Conservation (phyloP, 331 rosid genomes). For the Acacia concinna region DNA sequence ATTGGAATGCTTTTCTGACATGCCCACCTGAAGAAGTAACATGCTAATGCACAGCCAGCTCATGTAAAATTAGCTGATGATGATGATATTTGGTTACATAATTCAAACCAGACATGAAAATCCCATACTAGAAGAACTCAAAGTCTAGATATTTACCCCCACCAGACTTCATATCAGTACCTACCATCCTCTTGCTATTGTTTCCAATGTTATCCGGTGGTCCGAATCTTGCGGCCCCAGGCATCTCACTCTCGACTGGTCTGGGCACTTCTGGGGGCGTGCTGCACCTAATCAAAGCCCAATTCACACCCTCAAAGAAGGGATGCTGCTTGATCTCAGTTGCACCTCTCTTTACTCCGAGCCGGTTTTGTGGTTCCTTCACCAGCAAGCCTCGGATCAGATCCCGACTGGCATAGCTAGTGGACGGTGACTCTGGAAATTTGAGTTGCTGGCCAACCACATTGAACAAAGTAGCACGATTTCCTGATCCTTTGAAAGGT, state of each 20-base stretch:
- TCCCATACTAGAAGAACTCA: slow-evolving; percentile 86
- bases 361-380: slow-evolving; percentile 95
- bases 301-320: slow-evolving; percentile 96
- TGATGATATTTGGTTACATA: slow-evolving; percentile 32
- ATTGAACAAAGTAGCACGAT: slow-evolving; percentile 95
- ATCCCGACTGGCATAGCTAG: slow-evolving; percentile 92
- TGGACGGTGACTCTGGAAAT: slow-evolving; percentile 86
- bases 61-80: slow-evolving; percentile 33
- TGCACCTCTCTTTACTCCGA: slow-evolving; percentile 97
- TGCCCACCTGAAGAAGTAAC: slow-evolving; percentile 36
- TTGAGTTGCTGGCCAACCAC: slow-evolving; percentile 96
- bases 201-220: slow-evolving; percentile 60
- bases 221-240: slow-evolving; percentile 53
- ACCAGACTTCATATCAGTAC: slow-evolving; percentile 81
- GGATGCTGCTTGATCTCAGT: slow-evolving; percentile 97
- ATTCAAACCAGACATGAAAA: slow-evolving; percentile 37
- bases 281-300: slow-evolving; percentile 97
- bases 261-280: slow-evolving; percentile 99
- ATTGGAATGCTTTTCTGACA: slow-evolving; percentile 40
- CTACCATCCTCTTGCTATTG: slow-evolving; percentile 83
- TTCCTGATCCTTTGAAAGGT: slow-evolving; percentile 97
- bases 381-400: slow-evolving; percentile 87
- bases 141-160: slow-evolving; percentile 99
- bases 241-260: slow-evolving; percentile 75
- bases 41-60: slow-evolving; percentile 42